A percentile compares a stretch with the other conserved stretches of the same genome.
These are phyloP conservation scores for Hemileccinum rubropunctum DNA, from an alignment of 768 basidiomycete species.

Conservation along the genomic window DNA sequence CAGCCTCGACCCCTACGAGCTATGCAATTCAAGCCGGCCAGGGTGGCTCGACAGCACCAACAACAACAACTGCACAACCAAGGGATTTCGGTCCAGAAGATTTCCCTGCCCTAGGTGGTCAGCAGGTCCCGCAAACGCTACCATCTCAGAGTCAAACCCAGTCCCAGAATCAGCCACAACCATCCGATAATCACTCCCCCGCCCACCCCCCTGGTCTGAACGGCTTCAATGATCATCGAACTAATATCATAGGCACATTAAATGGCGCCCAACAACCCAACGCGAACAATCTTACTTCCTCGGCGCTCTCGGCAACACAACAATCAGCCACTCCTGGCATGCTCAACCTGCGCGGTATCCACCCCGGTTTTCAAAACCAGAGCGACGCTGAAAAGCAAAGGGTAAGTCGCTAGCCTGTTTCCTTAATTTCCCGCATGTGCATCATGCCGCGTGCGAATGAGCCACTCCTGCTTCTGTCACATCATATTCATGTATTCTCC, in stretches of 20 bases:
- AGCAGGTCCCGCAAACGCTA: constrained; percentile 24
- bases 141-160: constrained; percentile 27
- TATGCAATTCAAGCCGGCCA: constrained; percentile 81
- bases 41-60: constrained; percentile 28
- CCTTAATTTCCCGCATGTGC: not conserved
- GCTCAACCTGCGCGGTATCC: constrained; percentile 50
- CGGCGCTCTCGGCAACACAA: constrained; percentile 41
- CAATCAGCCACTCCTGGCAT: constrained; percentile 62
- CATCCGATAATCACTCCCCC: constrained; percentile 31
- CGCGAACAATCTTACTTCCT: constrained; percentile 16
- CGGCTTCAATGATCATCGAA: constrained; percentile 56
- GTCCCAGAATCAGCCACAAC: constrained; percentile 30
- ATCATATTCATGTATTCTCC: constrained; percentile 9
- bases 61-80: constrained; percentile 4
- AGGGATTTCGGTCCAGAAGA: constrained; percentile 76
- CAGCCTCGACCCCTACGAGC: constrained; percentile 48
- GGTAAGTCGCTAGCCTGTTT: constrained; percentile 41
- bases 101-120: constrained; percentile 83
- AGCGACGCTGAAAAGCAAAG: constrained; percentile 66
- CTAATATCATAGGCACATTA: constrained; percentile 54
- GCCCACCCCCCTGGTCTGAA: constrained; percentile 78
- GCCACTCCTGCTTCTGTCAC: not conserved
- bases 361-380: constrained; percentile 49
- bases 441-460: no score
- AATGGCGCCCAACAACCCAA: constrained; percentile 27